Evolutionary conservation across 1,284 basidiomycete genomes (phyloP).

Genomic region (Moesziomyces sp.): DNA sequence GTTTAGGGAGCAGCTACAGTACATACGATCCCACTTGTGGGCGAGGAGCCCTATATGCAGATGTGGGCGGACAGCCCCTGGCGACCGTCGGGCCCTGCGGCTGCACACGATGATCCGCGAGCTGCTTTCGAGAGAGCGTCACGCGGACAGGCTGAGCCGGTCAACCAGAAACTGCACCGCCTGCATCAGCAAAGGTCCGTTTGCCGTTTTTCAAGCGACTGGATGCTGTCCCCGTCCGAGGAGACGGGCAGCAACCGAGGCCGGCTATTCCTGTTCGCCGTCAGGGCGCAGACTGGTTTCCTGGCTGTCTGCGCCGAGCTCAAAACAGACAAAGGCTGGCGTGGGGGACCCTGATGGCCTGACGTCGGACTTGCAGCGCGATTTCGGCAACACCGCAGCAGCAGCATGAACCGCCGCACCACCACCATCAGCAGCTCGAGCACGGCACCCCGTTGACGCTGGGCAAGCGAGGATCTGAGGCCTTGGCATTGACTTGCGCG

Average conservation of each 20-base stretch:
- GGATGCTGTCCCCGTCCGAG: no score
- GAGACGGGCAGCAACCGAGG: no score
- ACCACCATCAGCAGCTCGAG: no score
- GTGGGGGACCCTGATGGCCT: constrained; percentile 16
- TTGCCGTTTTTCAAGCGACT: no score
- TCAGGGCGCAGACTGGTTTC: neutral
- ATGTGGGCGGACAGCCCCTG: neutral
- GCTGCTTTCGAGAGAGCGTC: neutral
- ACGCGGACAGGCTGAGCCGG: neutral
- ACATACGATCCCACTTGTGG: no score
- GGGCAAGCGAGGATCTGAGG: neutral
- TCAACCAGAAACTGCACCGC: neutral
- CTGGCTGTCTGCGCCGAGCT: neutral
- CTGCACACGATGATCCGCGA: neutral
- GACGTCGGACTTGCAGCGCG: constrained; percentile 32
- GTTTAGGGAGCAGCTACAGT: no score
- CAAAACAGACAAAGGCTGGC: neutral
- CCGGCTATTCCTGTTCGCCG: neutral
- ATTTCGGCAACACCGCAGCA: no score
- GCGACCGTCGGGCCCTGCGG: neutral
- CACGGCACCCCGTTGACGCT: no score
- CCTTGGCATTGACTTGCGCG: neutral
- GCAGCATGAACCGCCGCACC: no score
- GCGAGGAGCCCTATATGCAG: neutral
- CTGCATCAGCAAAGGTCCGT: neutral